A percentile compares a stretch with the other conserved stretches of the same genome.
Evolutionary conservation across 2,329 filamentous ascomycete species (phyloP).

Genomic region (Epichloe gansuensis): DNA sequence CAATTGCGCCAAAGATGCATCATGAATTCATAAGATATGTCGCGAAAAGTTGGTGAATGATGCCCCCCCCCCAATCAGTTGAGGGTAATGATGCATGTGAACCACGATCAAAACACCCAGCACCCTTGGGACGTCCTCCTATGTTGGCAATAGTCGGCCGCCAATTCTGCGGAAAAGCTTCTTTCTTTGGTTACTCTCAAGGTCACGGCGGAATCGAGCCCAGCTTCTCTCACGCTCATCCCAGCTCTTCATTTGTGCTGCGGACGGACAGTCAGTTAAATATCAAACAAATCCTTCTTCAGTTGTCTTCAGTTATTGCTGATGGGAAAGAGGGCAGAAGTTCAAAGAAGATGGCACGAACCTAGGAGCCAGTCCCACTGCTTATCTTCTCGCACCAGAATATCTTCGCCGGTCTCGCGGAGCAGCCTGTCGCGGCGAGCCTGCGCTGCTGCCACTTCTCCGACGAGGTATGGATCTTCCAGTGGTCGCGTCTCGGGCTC

Average conservation of each 20-base stretch:
- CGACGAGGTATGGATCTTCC: slow-evolving; percentile 56
- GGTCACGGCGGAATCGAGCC: slow-evolving; percentile 28
- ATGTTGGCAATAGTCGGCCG: slow-evolving; percentile 13
- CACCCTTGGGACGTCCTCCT: not conserved
- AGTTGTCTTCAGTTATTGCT: not conserved
- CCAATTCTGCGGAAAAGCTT: slow-evolving; percentile 30
- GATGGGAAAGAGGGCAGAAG: not conserved
- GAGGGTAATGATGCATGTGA: not conserved
- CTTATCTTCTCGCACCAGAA: slow-evolving; percentile 42
- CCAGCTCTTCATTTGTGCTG: slow-evolving; percentile 37
- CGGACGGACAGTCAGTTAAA: not conserved
- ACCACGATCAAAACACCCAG: slow-evolving; percentile 1
- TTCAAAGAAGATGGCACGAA: slow-evolving; percentile 22
- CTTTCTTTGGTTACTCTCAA: slow-evolving; percentile 22
- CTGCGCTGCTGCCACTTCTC: slow-evolving; percentile 47
- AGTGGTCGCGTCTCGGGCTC: slow-evolving; percentile 30
- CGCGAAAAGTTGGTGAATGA: not conserved
- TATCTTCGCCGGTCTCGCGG: slow-evolving; percentile 41
- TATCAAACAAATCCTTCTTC: not conserved
- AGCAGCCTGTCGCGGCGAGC: slow-evolving; percentile 44
- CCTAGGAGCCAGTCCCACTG: slow-evolving; percentile 49
- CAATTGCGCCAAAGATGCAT: slow-evolving; percentile 7
- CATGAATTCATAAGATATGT: slow-evolving; percentile 3
- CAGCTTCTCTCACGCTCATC: slow-evolving; percentile 39
- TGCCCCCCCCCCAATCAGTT: not conserved